phyloP scores from a whole-genome alignment of 1,139 yeast genomes.

The Pichia sp. region DNA sequence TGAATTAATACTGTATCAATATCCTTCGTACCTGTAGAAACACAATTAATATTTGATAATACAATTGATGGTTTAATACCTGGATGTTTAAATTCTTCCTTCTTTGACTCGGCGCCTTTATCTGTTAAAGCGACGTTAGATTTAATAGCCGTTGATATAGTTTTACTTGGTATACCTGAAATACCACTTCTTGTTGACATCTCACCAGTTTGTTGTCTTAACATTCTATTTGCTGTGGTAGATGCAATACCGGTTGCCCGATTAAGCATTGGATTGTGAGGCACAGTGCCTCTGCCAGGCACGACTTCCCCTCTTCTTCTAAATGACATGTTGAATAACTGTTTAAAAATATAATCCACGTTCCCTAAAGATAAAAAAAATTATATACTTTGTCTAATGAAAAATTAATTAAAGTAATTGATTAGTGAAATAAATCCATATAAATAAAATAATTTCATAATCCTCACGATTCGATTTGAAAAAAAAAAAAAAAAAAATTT shows the following conservation, averaged over 20 bases:
- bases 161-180: background rate
- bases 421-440: no score
- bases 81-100: conserved; percentile 26
- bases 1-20: conserved; percentile 72
- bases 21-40: conserved; percentile 72
- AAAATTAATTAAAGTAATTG: no score
- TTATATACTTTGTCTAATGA: no score
- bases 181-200: background rate
- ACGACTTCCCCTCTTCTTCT: conserved; percentile 64
- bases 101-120: background rate
- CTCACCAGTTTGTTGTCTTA: background rate
- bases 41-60: conserved; percentile 64
- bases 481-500: no score
- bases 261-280: conserved; percentile 10
- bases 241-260: conserved; percentile 5
- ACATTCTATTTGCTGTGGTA: background rate
- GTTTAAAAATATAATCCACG: background rate
- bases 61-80: conserved; percentile 66
- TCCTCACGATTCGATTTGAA: no score
- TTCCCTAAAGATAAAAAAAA: no score
- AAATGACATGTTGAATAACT: conserved; percentile 46
- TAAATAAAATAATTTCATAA: no score
- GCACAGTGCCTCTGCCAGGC: conserved; percentile 24
- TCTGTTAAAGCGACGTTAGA: no score
- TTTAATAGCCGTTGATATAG: no score